A percentile compares a stretch with the other conserved stretches of the same genome.
These are phyloP conservation scores for Rutstroemia sydowiana DNA, from an alignment of 2,329 filamentous ascomycete genomes.

Conservation along the genomic window DNA sequence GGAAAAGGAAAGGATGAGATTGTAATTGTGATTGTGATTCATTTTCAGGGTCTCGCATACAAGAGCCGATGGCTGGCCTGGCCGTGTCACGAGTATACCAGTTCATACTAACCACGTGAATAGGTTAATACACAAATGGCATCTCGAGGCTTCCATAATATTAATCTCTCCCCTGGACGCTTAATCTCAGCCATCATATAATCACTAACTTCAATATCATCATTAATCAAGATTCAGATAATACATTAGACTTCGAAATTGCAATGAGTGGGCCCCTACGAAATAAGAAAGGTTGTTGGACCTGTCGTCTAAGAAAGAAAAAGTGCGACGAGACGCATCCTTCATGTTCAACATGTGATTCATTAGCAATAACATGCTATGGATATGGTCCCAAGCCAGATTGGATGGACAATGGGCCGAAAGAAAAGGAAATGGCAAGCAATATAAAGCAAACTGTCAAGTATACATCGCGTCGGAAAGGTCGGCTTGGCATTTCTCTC, in stretches of 20 bases:
- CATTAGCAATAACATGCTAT: slow-evolving; percentile 48
- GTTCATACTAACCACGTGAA: no score
- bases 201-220: no score
- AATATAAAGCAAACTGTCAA: slow-evolving; percentile 51
- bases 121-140: no score
- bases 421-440: slow-evolving; percentile 42
- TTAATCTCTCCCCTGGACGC: no score
- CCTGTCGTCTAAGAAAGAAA: slow-evolving; percentile 51
- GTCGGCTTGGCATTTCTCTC: slow-evolving; percentile 4
- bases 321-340: slow-evolving; percentile 48
- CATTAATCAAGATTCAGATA: no score
- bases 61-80: no score
- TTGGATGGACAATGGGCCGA: slow-evolving; percentile 26
- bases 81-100: no score
- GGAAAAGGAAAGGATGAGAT: no score
- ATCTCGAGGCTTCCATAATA: no score
- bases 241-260: background rate
- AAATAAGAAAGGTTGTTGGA: slow-evolving; percentile 18
- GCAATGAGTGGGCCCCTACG: slow-evolving; percentile 1
- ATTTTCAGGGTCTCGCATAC: no score
- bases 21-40: no score
- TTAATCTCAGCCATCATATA: no score
- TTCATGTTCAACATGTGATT: slow-evolving; percentile 42
- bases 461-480: slow-evolving; percentile 39
- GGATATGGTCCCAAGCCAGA: slow-evolving; percentile 37